These are phyloP conservation scores for Boletus insuetus DNA, from an alignment of 768 basidiomycete species.

Conservation along the genomic window DNA sequence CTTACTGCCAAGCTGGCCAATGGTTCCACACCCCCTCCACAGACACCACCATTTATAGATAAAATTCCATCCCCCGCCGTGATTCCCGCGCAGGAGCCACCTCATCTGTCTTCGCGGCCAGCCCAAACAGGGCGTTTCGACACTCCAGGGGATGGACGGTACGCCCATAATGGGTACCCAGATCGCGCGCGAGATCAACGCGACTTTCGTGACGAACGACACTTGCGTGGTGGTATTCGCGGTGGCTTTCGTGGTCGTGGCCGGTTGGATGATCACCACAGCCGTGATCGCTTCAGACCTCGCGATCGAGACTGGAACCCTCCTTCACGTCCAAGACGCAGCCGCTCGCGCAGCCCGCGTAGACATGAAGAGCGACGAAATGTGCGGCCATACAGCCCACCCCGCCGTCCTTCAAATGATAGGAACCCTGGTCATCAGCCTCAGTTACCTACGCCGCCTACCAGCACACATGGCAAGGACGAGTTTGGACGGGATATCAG, in stretches of 20 bases:
- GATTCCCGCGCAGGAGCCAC: conserved; percentile 21
- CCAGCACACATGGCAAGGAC: conserved; percentile 56
- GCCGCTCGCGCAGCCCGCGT: conserved; percentile 76
- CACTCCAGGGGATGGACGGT: conserved; percentile 38
- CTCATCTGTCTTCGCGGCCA: conserved; percentile 5
- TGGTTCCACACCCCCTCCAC: conserved; percentile 26
- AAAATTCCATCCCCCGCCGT: not conserved
- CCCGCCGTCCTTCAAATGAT: conserved; percentile 42
- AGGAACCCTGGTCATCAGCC: conserved; percentile 26
- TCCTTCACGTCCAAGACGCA: conserved; percentile 47
- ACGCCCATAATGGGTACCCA: conserved; percentile 25
- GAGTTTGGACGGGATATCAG: conserved; percentile 86
- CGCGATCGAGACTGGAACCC: conserved; percentile 42
- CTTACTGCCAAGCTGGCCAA: conserved; percentile 50
- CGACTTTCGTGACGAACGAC: conserved; percentile 52
- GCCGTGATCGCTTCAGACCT: conserved; percentile 40
- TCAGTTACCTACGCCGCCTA: conserved; percentile 23
- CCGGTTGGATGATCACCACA: conserved; percentile 61
- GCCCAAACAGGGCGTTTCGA: conserved; percentile 27
- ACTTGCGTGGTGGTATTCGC: conserved; percentile 51
- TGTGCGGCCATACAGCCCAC: conserved; percentile 58
- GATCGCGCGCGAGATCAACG: conserved; percentile 46
- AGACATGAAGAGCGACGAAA: conserved; percentile 52
- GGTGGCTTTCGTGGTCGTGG: conserved; percentile 61
- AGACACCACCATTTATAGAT: conserved; percentile 28